These are phyloP conservation scores for Yamadazyma triangularis DNA, from an alignment of 1,139 yeast species.

Conservation along the genomic window DNA sequence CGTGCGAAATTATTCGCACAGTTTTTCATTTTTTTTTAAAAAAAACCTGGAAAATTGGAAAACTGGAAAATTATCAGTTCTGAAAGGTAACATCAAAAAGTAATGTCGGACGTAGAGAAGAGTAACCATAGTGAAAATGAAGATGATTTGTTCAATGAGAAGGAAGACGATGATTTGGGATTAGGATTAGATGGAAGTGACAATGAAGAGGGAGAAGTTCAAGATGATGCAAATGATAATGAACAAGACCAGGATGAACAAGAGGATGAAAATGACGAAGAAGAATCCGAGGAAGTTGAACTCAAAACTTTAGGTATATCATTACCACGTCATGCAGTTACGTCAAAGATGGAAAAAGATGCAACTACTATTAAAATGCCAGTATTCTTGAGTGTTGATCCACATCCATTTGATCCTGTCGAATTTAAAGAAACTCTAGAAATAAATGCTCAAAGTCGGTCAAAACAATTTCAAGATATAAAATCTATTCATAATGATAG, in stretches of 20 bases:
- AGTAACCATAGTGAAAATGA: slow-evolving; percentile 1
- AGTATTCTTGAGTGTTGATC: slow-evolving; percentile 74
- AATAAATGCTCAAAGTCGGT: slow-evolving; percentile 39
- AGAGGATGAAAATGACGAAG: slow-evolving; percentile 4
- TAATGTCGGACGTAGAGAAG: slow-evolving; percentile 12
- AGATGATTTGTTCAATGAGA: slow-evolving; percentile 4
- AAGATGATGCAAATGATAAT: slow-evolving; percentile 15
- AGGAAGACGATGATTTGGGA: slow-evolving; percentile 13
- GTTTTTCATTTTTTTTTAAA: too few relatives aligned
- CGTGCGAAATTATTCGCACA: too few relatives aligned
- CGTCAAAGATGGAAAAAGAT: slow-evolving; percentile 37
- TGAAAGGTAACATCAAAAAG: too few relatives aligned
- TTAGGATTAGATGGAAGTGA: slow-evolving; percentile 11
- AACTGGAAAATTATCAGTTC: too few relatives aligned
- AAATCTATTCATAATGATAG: slow-evolving; percentile 41
- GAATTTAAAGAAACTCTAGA: slow-evolving; percentile 56
- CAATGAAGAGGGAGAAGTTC: slow-evolving; percentile 5
- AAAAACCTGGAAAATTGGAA: too few relatives aligned
- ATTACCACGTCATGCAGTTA: slow-evolving; percentile 68
- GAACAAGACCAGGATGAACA: slow-evolving; percentile 5
- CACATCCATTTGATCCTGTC: slow-evolving; percentile 81
- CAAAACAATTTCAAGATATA: slow-evolving; percentile 22
- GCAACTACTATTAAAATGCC: slow-evolving; percentile 70
- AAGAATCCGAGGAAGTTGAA: slow-evolving; percentile 16
- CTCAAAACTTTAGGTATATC: slow-evolving; percentile 56